Evolutionary conservation across 768 basidiomycete genomes (phyloP).

Genomic region (Wakefieldia striispora): DNA sequence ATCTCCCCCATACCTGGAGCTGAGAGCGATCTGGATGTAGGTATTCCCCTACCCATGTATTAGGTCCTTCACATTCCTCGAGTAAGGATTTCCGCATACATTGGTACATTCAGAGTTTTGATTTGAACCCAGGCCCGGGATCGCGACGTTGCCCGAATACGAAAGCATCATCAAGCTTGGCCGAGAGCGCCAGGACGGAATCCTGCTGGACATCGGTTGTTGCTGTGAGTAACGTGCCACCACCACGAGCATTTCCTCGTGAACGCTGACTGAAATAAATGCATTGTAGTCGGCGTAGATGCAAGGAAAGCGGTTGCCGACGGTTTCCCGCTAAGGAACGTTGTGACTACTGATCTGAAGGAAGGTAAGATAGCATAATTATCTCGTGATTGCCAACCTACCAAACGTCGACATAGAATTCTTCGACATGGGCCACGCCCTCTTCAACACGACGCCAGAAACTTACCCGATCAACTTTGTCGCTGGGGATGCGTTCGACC

Average conservation of each 20-base stretch:
- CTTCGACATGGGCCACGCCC: constrained; percentile 56
- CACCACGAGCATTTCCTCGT: too few species aligned
- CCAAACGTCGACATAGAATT: constrained; percentile 41
- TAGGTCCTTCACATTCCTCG: constrained; percentile 22
- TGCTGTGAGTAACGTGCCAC: constrained; percentile 29
- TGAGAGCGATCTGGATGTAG: too few species aligned
- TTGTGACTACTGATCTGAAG: constrained; percentile 38
- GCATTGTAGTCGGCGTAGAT: constrained; percentile 37
- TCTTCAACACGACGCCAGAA: constrained; percentile 54
- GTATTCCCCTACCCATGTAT: constrained; percentile 31
- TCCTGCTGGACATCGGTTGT: constrained; percentile 43
- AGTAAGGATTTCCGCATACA: constrained; percentile 5
- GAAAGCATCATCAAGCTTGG: constrained; percentile 34
- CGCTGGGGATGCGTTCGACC: constrained; percentile 53
- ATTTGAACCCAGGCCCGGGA: constrained; percentile 7
- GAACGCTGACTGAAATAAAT: too few species aligned
- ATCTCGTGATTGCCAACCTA: too few species aligned
- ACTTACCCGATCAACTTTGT: constrained; percentile 53
- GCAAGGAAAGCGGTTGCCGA: constrained; percentile 40
- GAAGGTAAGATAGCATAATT: too few species aligned
- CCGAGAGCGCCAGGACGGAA: constrained; percentile 32
- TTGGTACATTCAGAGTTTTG: too few species aligned
- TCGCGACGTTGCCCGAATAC: constrained; percentile 18
- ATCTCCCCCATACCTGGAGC: too few species aligned
- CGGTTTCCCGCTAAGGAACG: constrained; percentile 40